Base-by-base conservation (phyloP, 2,329 filamentous ascomycete genomes). In the Trichoderma cornu-damae region DNA sequence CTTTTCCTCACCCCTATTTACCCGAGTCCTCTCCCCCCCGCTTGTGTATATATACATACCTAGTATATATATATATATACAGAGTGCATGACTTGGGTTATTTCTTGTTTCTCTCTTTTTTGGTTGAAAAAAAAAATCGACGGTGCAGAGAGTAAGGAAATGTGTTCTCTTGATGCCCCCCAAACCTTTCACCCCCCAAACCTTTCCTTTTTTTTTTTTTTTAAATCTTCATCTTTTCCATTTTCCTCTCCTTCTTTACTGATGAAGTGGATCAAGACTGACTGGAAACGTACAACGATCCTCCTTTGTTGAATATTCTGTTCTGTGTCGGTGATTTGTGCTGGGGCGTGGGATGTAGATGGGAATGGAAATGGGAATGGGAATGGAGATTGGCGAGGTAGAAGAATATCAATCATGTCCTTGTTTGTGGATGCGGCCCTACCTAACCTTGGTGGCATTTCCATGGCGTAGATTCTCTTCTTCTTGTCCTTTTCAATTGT, bases 81-180 rank as follows among this genome's bases (percentile, higher is more conserved):
- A 40, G 38, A 47, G 51, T 47, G 51, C 40, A 18, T 28, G 11
- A 9, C 12, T n/a, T 40, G 14, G 5, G 14, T 12, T 20, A n/a
- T 16, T 44, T 16, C 16, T 32, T 32, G 11, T 11, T 34, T 30
- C 3, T 30, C 28, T 30, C 28, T 30, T 9, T 30, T 6, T 9
- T 9, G 5, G 6, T 30, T 54, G 9, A 6, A 14, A 30, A 18
- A 16, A 18, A 22, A 51, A 12, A 9, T 4, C 5, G 42, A 46
- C 7, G 51, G 11, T 30, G 24, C 51, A 37, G 32, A 46, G 32
- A 28, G 16, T 38, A 20, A 16, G 12, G 34, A 38, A 30, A 6
- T 20, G 32, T 38, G 22, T 44, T n/a, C n/a, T n/a, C n/a, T 44
- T 53, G 50, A 52, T 52, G 34, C 37, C 38, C 49, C 22, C 16